Percentiles rank a stretch among this genome's conserved stretches.
Evolutionary conservation across 805 yeast genomes (phyloP).

Genomic region (Cyberlindnera americana): DNA sequence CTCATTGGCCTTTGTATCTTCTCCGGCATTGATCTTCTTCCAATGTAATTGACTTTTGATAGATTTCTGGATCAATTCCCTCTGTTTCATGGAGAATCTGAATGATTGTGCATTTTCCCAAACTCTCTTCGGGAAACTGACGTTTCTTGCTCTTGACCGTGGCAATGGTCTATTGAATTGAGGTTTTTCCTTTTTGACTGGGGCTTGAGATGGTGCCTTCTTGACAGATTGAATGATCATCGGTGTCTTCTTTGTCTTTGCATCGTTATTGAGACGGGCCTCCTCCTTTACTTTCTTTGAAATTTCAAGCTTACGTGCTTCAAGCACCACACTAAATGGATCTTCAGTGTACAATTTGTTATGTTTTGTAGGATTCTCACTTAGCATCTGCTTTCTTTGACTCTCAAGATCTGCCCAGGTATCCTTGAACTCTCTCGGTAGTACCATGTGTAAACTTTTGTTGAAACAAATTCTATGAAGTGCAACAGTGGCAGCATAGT

Average conservation of each 20-base stretch:
- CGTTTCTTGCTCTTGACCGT: slow-evolving; percentile 11
- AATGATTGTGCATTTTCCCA: slow-evolving; percentile 73
- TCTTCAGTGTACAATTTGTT: slow-evolving; percentile 57
- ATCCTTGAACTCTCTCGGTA: slow-evolving; percentile 77
- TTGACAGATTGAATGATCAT: slow-evolving; percentile 36
- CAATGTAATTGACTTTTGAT: slow-evolving; percentile 57
- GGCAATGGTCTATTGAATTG: neutral
- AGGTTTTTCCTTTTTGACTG: too few relatives aligned
- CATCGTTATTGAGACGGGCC: slow-evolving; percentile 43
- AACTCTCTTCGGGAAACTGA: slow-evolving; percentile 44
- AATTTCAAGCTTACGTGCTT: slow-evolving; percentile 44
- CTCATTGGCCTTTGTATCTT: slow-evolving; percentile 4
- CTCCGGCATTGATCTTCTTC: slow-evolving; percentile 28
- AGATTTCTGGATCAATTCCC: slow-evolving; percentile 60
- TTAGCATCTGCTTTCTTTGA: slow-evolving; percentile 47
- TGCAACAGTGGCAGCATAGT: slow-evolving; percentile 85
- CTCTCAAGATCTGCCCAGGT: slow-evolving; percentile 74
- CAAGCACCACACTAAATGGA: slow-evolving; percentile 72
- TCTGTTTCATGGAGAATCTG: slow-evolving; percentile 59
- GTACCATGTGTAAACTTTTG: slow-evolving; percentile 80
- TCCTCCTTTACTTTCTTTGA: slow-evolving; percentile 44
- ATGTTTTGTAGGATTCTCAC: slow-evolving; percentile 45
- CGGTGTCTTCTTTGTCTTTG: slow-evolving; percentile 47
- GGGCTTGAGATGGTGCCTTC: neutral
- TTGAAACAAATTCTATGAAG: slow-evolving; percentile 74